Evolutionary conservation across 129 eudicot species (phyloP), one percentile per base, ranked within the genome.

Genomic region (Arctium lappa): DNA sequence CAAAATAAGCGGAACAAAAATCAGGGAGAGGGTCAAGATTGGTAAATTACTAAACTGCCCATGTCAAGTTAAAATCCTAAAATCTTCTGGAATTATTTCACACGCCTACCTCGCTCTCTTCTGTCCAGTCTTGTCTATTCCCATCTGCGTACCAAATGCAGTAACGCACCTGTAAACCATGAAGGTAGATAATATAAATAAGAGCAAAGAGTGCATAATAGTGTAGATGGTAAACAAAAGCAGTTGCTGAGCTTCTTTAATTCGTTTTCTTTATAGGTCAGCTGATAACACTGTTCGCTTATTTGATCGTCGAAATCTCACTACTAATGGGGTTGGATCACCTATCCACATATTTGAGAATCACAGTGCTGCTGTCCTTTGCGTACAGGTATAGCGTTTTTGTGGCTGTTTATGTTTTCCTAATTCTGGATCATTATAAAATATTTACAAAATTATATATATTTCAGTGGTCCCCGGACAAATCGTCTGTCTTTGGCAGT

Each of bases 271-370:
- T 86, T 85, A 53, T 81, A 95, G 99, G 83, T 95, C 97, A 29
- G 97, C 98, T 83, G 95, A 95, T 90, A 91, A 91, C 78, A 84
- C 98, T 71, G 85, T 90, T 74, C 91, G 92, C 31, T 78, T 95
- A 93, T 95, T 86, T 93, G 99, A 95, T 75, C 93, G 99, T 0
- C 93, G 99, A 12, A 91, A 82, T 70, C 94, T 95, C 76, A 86
- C 91, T 82, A 86, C 92, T 50, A 88, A 88, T 68, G 96, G 97
- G 73, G 89, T 91, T 76, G 96, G 98, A 80, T 81, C 96, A 13
- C 99, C 99, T 10, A 37, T 95, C 73, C 93, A 95, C 80, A 88
- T 88, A 82, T 93, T 93, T 82, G 92, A 91, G 85, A 93, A 87
- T 79, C 99, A 95, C 83, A 85, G 73, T 77, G 98, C 94, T 79